Percentiles rank a stretch among this genome's conserved stretches.
Conservation (phyloP, 1,284 basidiomycete species). For the Somion occarium region DNA sequence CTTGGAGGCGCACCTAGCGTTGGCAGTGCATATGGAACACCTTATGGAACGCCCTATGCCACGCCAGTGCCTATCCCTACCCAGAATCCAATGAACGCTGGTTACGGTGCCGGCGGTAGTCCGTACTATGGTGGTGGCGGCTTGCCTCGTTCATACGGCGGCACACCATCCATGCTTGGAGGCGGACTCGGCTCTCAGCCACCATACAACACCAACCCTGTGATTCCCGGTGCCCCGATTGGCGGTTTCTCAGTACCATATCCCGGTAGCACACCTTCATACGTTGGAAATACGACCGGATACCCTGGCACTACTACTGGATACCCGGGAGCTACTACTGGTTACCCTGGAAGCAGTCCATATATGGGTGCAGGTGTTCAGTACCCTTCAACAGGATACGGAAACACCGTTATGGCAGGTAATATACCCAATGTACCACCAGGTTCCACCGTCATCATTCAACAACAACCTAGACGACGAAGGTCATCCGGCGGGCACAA, state of each 20-base stretch:
- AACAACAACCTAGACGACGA: background rate
- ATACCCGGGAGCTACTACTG: background rate
- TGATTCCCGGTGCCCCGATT: background rate
- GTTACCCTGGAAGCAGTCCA: background rate
- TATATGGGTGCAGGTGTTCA: background rate
- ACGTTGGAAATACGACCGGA: background rate
- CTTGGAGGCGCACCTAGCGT: background rate
- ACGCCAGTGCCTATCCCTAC: background rate
- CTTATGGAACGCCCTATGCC: background rate
- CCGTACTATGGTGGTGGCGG: background rate
- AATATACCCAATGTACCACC: background rate
- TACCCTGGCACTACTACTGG: background rate
- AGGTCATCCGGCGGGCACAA: background rate
- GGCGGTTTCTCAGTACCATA: background rate
- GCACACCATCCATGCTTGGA: background rate
- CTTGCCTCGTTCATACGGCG: background rate
- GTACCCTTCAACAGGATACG: background rate
- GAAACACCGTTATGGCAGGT: background rate
- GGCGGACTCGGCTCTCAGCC: background rate
- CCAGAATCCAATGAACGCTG: background rate
- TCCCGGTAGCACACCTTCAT: no score
- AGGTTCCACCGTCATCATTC: conserved; percentile 4
- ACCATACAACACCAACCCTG: background rate
- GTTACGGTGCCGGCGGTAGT: background rate
- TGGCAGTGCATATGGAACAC: background rate